A percentile compares a stretch with the other conserved stretches of the same genome.
Evolutionary conservation across 768 basidiomycete genomes (phyloP).

Genomic region (Boletus speciosus): DNA sequence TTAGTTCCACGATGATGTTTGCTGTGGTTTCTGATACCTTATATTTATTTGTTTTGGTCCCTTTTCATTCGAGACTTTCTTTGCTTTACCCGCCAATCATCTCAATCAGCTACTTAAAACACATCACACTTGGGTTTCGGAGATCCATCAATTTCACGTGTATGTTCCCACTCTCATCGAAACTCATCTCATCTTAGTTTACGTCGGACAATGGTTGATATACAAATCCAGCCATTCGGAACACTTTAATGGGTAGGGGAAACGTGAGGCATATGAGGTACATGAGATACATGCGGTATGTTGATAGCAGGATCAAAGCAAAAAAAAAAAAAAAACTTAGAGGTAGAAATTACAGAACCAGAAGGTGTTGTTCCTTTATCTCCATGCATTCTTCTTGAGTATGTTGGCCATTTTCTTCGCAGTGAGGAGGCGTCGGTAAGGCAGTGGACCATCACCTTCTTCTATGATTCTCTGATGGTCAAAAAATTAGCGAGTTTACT

Average conservation of each 20-base stretch:
- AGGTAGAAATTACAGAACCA: neutral
- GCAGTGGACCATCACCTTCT: constrained; percentile 15
- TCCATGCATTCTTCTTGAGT: constrained; percentile 3
- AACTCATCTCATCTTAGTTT: constrained; percentile 11
- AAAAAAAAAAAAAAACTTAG: neutral
- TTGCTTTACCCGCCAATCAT: constrained; percentile 3
- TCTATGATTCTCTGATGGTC: constrained; percentile 23
- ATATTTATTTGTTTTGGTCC: constrained; percentile 22
- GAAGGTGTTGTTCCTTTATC: neutral
- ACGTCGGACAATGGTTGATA: constrained; percentile 10
- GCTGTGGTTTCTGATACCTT: constrained; percentile 15
- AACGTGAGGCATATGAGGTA: neutral
- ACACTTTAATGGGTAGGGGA: neutral
- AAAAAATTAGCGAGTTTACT: neutral
- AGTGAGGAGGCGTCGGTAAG: constrained; percentile 22
- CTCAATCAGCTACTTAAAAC: neutral
- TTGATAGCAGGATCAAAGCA: constrained; percentile 10
- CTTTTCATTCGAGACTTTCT: constrained; percentile 9
- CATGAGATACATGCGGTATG: neutral
- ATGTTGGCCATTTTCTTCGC: constrained; percentile 7
- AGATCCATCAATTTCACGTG: constrained; percentile 7
- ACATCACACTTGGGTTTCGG: constrained; percentile 3
- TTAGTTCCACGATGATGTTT: constrained; percentile 29
- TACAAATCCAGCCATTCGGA: constrained; percentile 7
- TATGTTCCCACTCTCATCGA: constrained; percentile 1